Conservation (phyloP, 768 basidiomycete genomes). For the Xanthoconium stramineum region DNA sequence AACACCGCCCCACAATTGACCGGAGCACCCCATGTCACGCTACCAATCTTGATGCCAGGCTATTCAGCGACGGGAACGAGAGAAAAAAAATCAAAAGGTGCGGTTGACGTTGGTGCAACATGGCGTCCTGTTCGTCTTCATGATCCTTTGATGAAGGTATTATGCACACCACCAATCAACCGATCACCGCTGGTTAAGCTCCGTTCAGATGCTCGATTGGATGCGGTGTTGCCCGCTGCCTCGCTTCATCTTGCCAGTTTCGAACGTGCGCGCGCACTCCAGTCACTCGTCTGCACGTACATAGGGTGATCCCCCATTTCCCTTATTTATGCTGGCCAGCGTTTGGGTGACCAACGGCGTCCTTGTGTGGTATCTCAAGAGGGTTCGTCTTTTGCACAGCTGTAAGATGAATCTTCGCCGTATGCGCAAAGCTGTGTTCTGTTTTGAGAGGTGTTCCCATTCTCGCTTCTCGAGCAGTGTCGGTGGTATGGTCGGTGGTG, state of each 20-base stretch:
- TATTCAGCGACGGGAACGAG: conserved; percentile 17
- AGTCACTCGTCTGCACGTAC: conserved; percentile 8
- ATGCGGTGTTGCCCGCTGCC: conserved; percentile 19
- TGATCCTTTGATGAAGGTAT: conserved; percentile 9
- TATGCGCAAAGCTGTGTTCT: conserved; percentile 10
- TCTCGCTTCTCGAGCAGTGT: conserved; percentile 1
- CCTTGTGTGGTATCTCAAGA: conserved; percentile 8
- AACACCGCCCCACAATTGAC: conserved; percentile 23
- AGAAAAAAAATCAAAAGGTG: not conserved
- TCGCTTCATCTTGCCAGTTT: conserved; percentile 15
- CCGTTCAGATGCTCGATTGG: conserved; percentile 19
- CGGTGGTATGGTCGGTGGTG: not conserved
- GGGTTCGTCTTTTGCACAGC: conserved; percentile 19
- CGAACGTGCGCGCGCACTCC: conserved; percentile 12
- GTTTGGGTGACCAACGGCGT: not conserved
- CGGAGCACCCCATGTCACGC: conserved; percentile 8
- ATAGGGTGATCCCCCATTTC: conserved; percentile 9
- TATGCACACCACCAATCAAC: conserved; percentile 9
- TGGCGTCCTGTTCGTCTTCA: conserved; percentile 8
- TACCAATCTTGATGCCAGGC: conserved; percentile 3
- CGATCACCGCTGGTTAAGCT: conserved; percentile 24
- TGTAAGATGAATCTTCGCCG: conserved; percentile 23
- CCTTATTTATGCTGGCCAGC: conserved; percentile 1
- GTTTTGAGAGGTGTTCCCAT: conserved; percentile 6
- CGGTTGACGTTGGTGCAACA: conserved; percentile 6